These are phyloP conservation scores for Yueomyces sp. DNA, from an alignment of 805 yeast species.

Conservation along the genomic window DNA sequence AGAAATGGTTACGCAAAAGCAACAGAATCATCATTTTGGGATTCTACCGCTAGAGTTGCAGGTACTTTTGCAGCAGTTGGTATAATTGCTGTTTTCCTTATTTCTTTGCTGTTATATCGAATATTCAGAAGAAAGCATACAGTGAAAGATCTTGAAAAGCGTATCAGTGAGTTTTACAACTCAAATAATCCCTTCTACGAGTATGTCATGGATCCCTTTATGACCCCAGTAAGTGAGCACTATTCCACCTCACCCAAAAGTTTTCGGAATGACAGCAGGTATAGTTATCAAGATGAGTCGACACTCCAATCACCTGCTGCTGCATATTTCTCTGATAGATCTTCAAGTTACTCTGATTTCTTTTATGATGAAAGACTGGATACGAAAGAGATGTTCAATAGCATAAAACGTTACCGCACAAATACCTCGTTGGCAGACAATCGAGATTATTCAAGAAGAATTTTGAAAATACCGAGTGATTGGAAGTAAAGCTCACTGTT, in stretches of 20 bases:
- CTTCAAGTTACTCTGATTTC: constrained; percentile 7
- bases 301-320: constrained; percentile 10
- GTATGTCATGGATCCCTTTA: background rate
- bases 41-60: constrained; percentile 63
- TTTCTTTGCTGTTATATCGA: constrained; percentile 30
- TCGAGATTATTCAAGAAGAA: constrained; percentile 35
- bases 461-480: constrained; percentile 30
- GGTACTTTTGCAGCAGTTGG: constrained; percentile 80
- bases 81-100: constrained; percentile 33
- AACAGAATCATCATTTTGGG: constrained; percentile 38
- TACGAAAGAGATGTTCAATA: constrained; percentile 9
- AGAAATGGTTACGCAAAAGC: constrained; percentile 1
- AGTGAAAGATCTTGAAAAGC: constrained; percentile 14
- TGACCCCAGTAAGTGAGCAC: background rate
- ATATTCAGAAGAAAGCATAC: constrained; percentile 5
- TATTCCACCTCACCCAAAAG: too few relatives aligned
- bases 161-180: background rate
- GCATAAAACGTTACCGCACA: constrained; percentile 4
- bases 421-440: constrained; percentile 32
- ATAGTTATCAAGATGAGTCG: constrained; percentile 3
- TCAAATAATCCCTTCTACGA: background rate
- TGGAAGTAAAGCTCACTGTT: too few relatives aligned
- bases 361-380: constrained; percentile 30
- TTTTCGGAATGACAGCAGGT: background rate
- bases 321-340: constrained; percentile 7